These are phyloP conservation scores for Yarrowia keelungensis DNA, from an alignment of 805 yeast genomes.

Conservation along the genomic window DNA sequence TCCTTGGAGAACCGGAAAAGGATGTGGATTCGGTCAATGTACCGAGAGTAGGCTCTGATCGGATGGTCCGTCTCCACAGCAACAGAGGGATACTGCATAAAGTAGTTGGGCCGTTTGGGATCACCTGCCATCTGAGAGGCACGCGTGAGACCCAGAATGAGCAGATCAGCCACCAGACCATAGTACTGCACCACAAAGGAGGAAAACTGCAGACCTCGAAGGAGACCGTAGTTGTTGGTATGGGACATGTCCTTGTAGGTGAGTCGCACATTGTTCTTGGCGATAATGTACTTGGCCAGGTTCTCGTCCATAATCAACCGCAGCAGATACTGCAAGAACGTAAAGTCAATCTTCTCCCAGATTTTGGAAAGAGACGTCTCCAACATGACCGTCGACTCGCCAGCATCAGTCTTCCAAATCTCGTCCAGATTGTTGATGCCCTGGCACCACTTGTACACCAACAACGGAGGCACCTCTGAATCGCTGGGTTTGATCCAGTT, in stretches of 20 bases:
- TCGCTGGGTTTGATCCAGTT: constrained; percentile 97
- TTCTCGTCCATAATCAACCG: constrained; percentile 85
- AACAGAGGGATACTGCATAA: constrained; percentile 68
- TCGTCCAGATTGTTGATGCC: constrained; percentile 79
- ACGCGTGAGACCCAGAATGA: constrained; percentile 82
- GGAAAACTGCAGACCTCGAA: constrained; percentile 89
- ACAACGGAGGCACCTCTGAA: constrained; percentile 87
- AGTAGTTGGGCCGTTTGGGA: constrained; percentile 68
- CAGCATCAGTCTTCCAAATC: constrained; percentile 80
- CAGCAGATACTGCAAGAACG: constrained; percentile 80
- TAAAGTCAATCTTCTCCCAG: constrained; percentile 86
- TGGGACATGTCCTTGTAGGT: constrained; percentile 95
- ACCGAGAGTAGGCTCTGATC: constrained; percentile 78
- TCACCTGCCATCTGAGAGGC: constrained; percentile 89
- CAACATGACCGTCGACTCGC: constrained; percentile 83
- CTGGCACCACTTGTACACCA: constrained; percentile 93
- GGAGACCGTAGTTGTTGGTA: constrained; percentile 83
- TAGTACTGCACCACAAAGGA: constrained; percentile 90
- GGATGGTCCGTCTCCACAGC: constrained; percentile 74
- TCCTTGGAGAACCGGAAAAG: constrained; percentile 75
- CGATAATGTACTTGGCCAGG: constrained; percentile 90
- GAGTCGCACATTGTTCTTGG: constrained; percentile 83
- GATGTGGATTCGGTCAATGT: constrained; percentile 80
- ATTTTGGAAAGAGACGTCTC: constrained; percentile 74
- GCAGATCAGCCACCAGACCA: constrained; percentile 81